Conservation (phyloP, 2,329 filamentous ascomycete genomes). For the Fusarium odoratissimum region DNA sequence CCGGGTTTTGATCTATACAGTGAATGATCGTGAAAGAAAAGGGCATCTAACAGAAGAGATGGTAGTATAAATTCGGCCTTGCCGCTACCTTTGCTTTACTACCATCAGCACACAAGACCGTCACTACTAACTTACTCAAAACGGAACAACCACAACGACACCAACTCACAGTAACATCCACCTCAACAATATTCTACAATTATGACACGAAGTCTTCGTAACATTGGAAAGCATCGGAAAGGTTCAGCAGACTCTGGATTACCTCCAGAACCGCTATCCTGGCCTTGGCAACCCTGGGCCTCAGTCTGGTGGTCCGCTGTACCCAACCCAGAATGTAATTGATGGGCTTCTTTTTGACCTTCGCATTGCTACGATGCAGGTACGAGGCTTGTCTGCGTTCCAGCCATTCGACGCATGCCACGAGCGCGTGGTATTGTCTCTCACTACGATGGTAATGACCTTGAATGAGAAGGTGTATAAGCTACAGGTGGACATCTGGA, state of each 20-base stretch:
- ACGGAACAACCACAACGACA: not conserved
- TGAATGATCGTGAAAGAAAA: fast-evolving
- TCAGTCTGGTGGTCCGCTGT: not conserved
- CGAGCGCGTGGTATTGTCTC: not conserved
- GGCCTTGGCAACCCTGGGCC: not conserved
- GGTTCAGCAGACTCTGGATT: not conserved
- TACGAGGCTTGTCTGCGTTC: not conserved
- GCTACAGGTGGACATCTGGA: too few species aligned
- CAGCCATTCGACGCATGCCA: not conserved
- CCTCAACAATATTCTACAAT: not conserved
- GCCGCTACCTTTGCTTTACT: too few species aligned
- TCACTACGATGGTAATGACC: not conserved
- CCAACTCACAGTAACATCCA: not conserved
- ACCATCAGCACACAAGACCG: not conserved
- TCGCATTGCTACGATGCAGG: too few species aligned
- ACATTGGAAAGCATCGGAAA: not conserved
- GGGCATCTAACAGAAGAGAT: not conserved
- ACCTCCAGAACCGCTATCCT: not conserved
- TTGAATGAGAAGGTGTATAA: not conserved
- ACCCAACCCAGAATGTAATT: not conserved
- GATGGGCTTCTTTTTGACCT: not conserved
- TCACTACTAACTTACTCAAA: not conserved
- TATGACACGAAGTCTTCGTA: not conserved
- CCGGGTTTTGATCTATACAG: not conserved
- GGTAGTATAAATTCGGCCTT: not conserved